A percentile compares a stretch with the other conserved stretches of the same genome.
phyloP scores from a whole-genome alignment of 176 grass and related monocot species.

The Avena eriantha region DNA sequence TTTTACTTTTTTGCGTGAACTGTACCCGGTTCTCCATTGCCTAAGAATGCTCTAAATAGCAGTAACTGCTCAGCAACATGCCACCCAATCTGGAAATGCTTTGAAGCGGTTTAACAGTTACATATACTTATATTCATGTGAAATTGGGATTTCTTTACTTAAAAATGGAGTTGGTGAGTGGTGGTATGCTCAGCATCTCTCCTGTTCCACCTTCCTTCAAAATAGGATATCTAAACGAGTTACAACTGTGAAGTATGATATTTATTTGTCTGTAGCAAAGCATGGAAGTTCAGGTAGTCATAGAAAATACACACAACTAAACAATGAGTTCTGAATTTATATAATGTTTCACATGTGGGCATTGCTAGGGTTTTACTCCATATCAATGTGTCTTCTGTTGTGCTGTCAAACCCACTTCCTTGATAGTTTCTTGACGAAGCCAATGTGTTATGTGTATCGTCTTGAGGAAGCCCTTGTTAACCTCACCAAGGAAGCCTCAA shows the following conservation, averaged over 20 bases:
- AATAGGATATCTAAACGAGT: constrained; percentile 14
- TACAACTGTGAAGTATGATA: not conserved
- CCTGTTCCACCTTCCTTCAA: not conserved
- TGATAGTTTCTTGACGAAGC: not conserved
- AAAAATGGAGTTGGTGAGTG: not conserved
- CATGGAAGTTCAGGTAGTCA: not conserved
- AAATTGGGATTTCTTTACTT: not conserved
- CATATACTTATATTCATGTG: constrained; percentile 6
- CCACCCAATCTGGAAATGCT: not conserved
- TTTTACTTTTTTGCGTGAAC: constrained; percentile 3
- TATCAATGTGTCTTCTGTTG: not conserved
- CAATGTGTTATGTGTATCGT: constrained; percentile 7
- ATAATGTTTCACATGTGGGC: not conserved
- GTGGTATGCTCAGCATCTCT: not conserved
- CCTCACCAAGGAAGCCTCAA: not conserved
- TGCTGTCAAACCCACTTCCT: not conserved
- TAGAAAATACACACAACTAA: constrained; percentile 6
- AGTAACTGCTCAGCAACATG: not conserved
- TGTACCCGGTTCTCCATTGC: not conserved
- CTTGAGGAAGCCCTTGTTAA: not conserved
- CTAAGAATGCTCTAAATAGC: not conserved
- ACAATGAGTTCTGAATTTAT: not conserved
- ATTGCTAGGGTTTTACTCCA: constrained; percentile 18
- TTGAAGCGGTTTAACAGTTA: constrained; percentile 8
- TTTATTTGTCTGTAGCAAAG: not conserved